phyloP scores from a whole-genome alignment of 2,329 filamentous ascomycete species.

The Phyllosticta ampelicida region DNA sequence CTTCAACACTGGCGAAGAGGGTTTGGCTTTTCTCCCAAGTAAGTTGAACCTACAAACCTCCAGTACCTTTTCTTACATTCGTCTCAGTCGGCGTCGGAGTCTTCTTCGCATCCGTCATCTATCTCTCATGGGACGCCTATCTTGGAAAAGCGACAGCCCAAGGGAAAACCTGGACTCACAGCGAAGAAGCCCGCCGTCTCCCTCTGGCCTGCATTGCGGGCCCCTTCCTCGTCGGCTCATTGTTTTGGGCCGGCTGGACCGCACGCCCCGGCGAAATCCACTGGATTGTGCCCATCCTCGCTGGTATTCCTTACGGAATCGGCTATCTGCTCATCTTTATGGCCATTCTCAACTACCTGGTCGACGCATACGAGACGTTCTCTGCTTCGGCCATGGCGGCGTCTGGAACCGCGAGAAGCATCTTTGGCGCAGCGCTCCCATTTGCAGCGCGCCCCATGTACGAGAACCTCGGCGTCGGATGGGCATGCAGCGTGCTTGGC shows the following conservation, averaged over 20 bases:
- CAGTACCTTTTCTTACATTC: background rate
- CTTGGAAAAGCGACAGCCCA: slow-evolving; percentile 41
- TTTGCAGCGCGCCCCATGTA: slow-evolving; percentile 50
- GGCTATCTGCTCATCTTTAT: slow-evolving; percentile 41
- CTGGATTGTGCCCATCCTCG: slow-evolving; percentile 34
- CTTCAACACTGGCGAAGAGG: slow-evolving; percentile 53
- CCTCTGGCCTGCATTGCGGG: slow-evolving; percentile 63
- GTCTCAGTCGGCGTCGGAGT: slow-evolving; percentile 48
- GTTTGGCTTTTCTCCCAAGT: slow-evolving; percentile 55
- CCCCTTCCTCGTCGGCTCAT: slow-evolving; percentile 39
- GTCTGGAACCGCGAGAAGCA: slow-evolving; percentile 68
- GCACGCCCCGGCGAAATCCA: slow-evolving; percentile 24
- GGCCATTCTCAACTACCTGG: slow-evolving; percentile 50
- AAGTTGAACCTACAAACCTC: background rate
- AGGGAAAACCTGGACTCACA: slow-evolving; percentile 45
- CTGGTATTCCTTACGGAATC: slow-evolving; percentile 34
- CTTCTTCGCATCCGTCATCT: slow-evolving; percentile 47
- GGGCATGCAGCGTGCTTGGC: slow-evolving; percentile 46
- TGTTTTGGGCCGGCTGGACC: slow-evolving; percentile 37
- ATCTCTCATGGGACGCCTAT: slow-evolving; percentile 54
- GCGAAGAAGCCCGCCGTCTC: slow-evolving; percentile 58
- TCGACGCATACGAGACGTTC: slow-evolving; percentile 59
- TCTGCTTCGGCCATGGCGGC: slow-evolving; percentile 71
- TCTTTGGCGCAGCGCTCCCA: slow-evolving; percentile 56
- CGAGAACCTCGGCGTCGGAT: slow-evolving; percentile 54